Conservation (phyloP, 2,329 filamentous ascomycete genomes). For the Fusarium nematophilum region DNA sequence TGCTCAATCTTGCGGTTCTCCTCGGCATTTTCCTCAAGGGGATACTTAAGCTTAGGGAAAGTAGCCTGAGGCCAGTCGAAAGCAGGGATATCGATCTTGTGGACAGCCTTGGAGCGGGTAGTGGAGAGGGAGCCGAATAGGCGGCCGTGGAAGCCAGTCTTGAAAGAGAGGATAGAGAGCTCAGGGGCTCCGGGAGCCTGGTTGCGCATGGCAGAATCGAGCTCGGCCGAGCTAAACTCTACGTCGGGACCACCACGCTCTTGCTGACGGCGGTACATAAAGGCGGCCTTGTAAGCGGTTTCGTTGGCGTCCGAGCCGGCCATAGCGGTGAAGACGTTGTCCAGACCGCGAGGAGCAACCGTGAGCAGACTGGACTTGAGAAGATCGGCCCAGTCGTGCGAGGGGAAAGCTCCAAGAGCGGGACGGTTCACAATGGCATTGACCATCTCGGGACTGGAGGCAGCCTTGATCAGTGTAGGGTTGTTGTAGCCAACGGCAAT, state of each 20-base stretch:
- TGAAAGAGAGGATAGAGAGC: conserved; percentile 90
- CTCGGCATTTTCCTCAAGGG: conserved; percentile 79
- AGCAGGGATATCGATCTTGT: conserved; percentile 94
- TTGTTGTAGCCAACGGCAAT: conserved; percentile 96
- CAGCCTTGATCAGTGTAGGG: conserved; percentile 75
- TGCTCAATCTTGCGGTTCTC: conserved; percentile 88
- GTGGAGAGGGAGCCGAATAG: conserved; percentile 89
- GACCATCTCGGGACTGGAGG: conserved; percentile 81
- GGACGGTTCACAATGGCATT: conserved; percentile 87
- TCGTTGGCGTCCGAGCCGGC: conserved; percentile 94
- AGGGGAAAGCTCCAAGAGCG: conserved; percentile 90
- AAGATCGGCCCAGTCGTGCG: conserved; percentile 83
- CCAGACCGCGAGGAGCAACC: conserved; percentile 83
- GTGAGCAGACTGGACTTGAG: conserved; percentile 83
- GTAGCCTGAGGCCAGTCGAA: conserved; percentile 95
- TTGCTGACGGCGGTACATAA: conserved; percentile 88
- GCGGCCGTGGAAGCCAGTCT: conserved; percentile 88
- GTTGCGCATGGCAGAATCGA: conserved; percentile 82
- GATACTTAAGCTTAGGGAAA: conserved; percentile 89
- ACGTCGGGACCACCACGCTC: conserved; percentile 82
- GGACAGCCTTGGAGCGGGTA: conserved; percentile 91
- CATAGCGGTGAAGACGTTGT: conserved; percentile 92
- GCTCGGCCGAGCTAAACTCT: conserved; percentile 83
- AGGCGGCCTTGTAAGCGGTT: conserved; percentile 93
- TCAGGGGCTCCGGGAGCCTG: conserved; percentile 78